Base-by-base conservation (phyloP, 805 yeast species). In the Kurtzmaniella cleridarum region DNA sequence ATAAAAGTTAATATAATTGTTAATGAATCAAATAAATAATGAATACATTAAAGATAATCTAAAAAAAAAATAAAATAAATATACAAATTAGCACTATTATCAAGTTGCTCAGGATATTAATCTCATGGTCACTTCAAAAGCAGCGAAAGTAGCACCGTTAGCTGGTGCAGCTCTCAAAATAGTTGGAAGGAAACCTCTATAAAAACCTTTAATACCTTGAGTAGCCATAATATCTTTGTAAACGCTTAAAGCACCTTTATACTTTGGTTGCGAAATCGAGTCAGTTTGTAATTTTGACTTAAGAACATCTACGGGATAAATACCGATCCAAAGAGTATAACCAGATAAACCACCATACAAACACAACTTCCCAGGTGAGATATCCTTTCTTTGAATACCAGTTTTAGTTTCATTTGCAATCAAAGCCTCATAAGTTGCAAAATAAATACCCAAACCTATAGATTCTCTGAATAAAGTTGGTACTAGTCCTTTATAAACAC, bases 151-250 rank as follows among this genome's bases (percentile, higher is more conserved):
- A 24, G 95, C 95, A 31, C 96, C 99, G 58, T 93, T 95, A 3
- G 95, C 98, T 1, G 98, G 98, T 3, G 96, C 95, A 36, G 99
- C 98, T 65, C 99, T 83, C 47, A 93, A 67, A 46, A 93, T 78
- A 0, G 98, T 90, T 29, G 98, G 97, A 14, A 79, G 62, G 57
- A 95, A 90, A 1, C 99, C 99, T 63, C 82, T 82, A 64, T 86
- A 85, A 54, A 93, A 84, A 0, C 95, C 95, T 45, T 70, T 70
- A 18, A 79, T 41, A 20, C 98, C 97, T 38, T 71, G 69, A n/a
- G 71, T 68, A 35, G 57, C 60, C 53, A 58, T 72, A 16, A 87
- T 71, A 41, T 72, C 69, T 41, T 58, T 70, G 13, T 76, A 64
- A 20, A 88, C 95, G 42, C 75, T 75, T n/a, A 73, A 33, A 29